Evolutionary conservation across 176 grass and related monocot genomes (phyloP), one percentile per base, ranked within the genome.

Genomic region (Rhynchospora pubera): DNA sequence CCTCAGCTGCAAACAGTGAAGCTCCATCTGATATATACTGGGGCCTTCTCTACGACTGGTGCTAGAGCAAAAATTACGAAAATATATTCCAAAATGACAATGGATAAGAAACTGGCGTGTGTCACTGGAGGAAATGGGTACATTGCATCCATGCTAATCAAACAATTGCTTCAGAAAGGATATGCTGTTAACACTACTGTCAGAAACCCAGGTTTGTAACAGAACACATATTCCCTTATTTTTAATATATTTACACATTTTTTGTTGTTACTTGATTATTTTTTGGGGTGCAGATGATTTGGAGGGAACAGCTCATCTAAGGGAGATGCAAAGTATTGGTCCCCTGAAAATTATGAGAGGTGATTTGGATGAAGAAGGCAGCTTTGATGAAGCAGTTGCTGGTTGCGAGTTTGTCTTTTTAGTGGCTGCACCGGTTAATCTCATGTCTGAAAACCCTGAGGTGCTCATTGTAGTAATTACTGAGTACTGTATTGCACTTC

Each of bases 121-220:
- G 93, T 95, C 2, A 92, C 93, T 43, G 93, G 93, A 22, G 93
- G 86, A 23, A 92, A 68, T 42, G 93, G 93, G 2, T 90, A 82
- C 70, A 85, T 96, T 5, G 89, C 91, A 3, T 93, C 91, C 0
- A 73, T 42, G 9, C 87, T 93, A n/a, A 81, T 91, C 85, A 91
- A 90, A 76, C 82, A 86, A 47, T 53, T 97, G 65, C 85, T 93
- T 39, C 5, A 89, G 87, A 97, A 85, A 23, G 89, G 89, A 0
- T 97, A 91, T 14, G 64, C 80, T 60, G 83, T 91, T 16, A 91
- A 89, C 42, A 84, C 91, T 7, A 97, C 93, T 0, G 87, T 92
- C 81, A 87, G 93, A 74, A 87, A 93, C 70, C 89, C 89, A 6
- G 87, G 89, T 97, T 14, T 7, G 28, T 19, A 15, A 34, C 64